Base-by-base conservation (phyloP, 140 eudicot species). In the Erigeron philadelphicus region DNA sequence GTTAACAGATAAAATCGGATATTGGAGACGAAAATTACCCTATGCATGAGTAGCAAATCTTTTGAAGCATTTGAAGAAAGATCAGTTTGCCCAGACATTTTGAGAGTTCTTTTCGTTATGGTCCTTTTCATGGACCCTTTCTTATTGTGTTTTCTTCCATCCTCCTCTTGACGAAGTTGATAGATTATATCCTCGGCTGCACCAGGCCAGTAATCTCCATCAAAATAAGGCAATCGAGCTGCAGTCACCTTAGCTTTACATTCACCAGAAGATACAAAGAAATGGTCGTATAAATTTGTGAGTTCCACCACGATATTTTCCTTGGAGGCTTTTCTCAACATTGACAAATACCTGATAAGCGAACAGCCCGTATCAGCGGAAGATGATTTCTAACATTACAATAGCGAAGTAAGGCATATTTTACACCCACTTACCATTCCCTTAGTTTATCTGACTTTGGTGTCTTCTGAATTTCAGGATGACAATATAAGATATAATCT, bases 381-480 rank as follows among this genome's bases (percentile, higher is more conserved):
- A 38, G 66, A 64, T 21, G 57, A 18, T 40, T 38, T 57, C 21
- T 65, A 53, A 25, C 35, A 48, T 12, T 52, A 64, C 62, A 56
- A 46, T 8, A 25, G 5, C 25, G 10, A 68, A 70, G 43, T 44
- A 66, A 35, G 42, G 44, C 70, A 25, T 13, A 21, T 38, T 31
- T 70, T 59, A 72, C 62, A 68, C 6, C 59, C 52, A 69, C 95
- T 84, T 77, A 91, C 98, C 98, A 92, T 78, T 92, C 98, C 66
- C 98, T 78, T 42, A 92, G 83, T 77, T 92, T 92, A 81, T 92
- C 98, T 64, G 96, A 92, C 76, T 92, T 92, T 54, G 98, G 98
- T 43, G 98, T 92, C 76, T 92, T 92, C 64, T 92, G 98, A 72
- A 92, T 92, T 79, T 92, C 98, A 2, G 98, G 98, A 72, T 92